Evolutionary conservation across 805 yeast species (phyloP).

Genomic region (Barnettozyma salicaria): DNA sequence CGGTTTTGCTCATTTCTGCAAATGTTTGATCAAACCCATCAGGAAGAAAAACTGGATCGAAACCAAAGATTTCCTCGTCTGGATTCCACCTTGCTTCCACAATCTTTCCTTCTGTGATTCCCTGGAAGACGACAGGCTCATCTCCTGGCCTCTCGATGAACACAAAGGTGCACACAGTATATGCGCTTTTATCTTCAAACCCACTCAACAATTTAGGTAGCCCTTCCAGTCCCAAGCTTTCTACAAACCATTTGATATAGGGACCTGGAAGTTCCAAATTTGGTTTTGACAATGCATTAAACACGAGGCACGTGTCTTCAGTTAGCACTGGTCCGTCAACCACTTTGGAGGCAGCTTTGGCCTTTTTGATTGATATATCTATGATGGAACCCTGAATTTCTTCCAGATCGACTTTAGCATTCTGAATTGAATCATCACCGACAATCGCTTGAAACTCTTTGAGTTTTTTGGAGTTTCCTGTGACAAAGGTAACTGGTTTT

Average conservation of each 20-base stretch:
- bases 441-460: constrained; percentile 79
- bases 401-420: constrained; percentile 69
- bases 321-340: constrained; percentile 80
- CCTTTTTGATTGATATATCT: constrained; percentile 77
- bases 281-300: constrained; percentile 62
- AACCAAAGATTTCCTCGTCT: constrained; percentile 71
- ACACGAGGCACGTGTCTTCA: constrained; percentile 90
- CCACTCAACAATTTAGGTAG: constrained; percentile 71
- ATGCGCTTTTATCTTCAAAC: constrained; percentile 78
- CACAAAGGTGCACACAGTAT: constrained; percentile 89
- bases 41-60: constrained; percentile 92
- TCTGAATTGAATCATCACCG: constrained; percentile 45
- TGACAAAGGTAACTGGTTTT: constrained; percentile 55
- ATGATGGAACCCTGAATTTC: constrained; percentile 88
- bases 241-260: constrained; percentile 86
- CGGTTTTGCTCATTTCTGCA: constrained; percentile 78
- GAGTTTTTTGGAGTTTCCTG: constrained; percentile 86
- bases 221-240: constrained; percentile 68
- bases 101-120: constrained; percentile 73
- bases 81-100: constrained; percentile 61
- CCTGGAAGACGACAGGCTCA: constrained; percentile 76
- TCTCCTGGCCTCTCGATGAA: constrained; percentile 77
- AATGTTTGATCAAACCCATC: constrained; percentile 67
- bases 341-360: constrained; percentile 60
- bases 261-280: constrained; percentile 78